Evolutionary conservation across 1,284 basidiomycete genomes (phyloP).

Genomic region (Ganoderma lingzhi): DNA sequence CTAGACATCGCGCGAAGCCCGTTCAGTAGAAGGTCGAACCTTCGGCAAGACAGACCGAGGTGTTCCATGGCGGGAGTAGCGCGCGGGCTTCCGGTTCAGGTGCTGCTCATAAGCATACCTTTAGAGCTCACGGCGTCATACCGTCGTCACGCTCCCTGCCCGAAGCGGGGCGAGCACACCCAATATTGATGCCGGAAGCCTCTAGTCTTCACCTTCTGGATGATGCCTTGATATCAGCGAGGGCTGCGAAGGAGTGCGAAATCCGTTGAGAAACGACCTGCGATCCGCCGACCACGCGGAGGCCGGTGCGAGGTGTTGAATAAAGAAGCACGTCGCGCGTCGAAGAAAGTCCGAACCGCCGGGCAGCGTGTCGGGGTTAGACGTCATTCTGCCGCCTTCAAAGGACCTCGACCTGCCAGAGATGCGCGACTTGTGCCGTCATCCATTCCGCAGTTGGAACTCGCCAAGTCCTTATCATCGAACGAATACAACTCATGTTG

Average conservation of each 20-base stretch:
- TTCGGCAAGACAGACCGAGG: constrained; percentile 4
- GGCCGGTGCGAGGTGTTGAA: constrained; percentile 22
- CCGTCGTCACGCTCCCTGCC: constrained; percentile 4
- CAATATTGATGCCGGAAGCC: neutral
- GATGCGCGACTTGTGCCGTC: neutral
- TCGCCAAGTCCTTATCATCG: neutral
- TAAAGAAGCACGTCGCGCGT: constrained; percentile 29
- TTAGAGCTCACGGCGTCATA: neutral
- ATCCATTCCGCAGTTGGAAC: neutral
- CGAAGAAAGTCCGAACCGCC: constrained; percentile 27
- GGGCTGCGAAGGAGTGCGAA: neutral
- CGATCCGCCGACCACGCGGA: constrained; percentile 26
- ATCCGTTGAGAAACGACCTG: neutral
- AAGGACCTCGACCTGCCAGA: neutral
- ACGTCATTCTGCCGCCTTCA: constrained; percentile 13
- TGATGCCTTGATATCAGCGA: constrained; percentile 6
- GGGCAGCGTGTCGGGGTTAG: constrained; percentile 8
- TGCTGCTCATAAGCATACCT: neutral
- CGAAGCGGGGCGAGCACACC: constrained; percentile 12
- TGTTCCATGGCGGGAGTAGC: constrained; percentile 25
- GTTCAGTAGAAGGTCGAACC: neutral
- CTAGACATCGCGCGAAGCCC: constrained; percentile 7
- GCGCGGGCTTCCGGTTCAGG: constrained; percentile 18
- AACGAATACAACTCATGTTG: neutral
- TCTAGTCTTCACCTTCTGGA: neutral